Evolutionary conservation across 345 rosid genomes (phyloP), one percentile per base, ranked within the genome.

Genomic region (Citrus australasica): DNA sequence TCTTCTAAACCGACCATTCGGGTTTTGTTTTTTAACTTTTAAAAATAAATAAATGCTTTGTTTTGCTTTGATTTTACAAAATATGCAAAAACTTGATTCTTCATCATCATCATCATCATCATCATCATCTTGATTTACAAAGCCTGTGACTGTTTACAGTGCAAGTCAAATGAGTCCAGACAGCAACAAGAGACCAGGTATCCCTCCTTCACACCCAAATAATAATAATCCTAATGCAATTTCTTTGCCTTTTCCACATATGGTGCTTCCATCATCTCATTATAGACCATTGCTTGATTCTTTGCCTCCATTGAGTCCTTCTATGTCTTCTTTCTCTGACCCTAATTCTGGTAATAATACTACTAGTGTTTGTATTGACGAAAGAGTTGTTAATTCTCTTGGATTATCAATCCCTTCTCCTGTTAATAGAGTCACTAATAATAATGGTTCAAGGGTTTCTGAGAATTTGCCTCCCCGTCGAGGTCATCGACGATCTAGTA

Each of bases 221-320:
- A 79, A 65, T 9, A 65, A 65, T 65, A 32, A 35, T 62, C 76
- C 78, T 64, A 16, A 37, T 62, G 78, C 79, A 11, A 72, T 71
- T 56, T 73, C 87, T 13, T 76, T 24, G 67, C 83, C 86, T 42
- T 83, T 81, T 33, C 72, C 88, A 16, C 88, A 79, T 76, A 80
- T 85, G 78, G 68, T 74, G 75, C 89, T 17, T 85, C 97, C 27
- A 32, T 80, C 86, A 3, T 61, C 79, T 8, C 97, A 92, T 79
- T 90, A 89, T 0, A 83, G 94, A 73, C 89, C 93, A 35, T 61
- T 85, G 30, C 79, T 85, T 35, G 95, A 92, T 77, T 79, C 84
- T n/a, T 78, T 92, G 74, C 91, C 95, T 14, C 95, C 95, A 3
- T 68, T 84, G 67, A 87, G 86, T 22, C 88, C 89, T 10, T 77